Evolutionary conservation across 768 basidiomycete genomes (phyloP).

Genomic region (Serendipita indica): DNA sequence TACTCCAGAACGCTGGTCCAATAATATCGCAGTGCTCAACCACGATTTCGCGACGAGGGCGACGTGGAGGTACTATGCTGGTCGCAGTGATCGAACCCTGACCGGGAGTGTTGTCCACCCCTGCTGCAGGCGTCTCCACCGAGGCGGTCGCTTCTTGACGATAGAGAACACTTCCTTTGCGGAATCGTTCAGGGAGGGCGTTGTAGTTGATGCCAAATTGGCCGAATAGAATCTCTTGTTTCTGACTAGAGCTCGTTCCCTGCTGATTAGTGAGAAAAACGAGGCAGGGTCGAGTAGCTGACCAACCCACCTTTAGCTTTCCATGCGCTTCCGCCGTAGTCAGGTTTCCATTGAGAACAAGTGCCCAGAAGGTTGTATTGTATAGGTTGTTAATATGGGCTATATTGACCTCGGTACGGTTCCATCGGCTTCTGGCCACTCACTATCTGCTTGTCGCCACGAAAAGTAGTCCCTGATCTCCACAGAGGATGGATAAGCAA

Average conservation of each 20-base stretch:
- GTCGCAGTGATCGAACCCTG: slow-evolving; percentile 14
- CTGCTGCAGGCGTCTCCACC: background rate
- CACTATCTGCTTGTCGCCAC: slow-evolving; percentile 94
- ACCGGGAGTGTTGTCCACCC: background rate
- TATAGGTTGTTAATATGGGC: slow-evolving; percentile 98
- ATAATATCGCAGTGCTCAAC: slow-evolving; percentile 77
- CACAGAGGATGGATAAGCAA: slow-evolving; percentile 58
- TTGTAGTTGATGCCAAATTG: slow-evolving; percentile 85
- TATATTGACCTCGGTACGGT: slow-evolving; percentile 24
- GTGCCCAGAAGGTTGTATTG: slow-evolving; percentile 91
- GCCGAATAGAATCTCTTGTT: slow-evolving; percentile 80
- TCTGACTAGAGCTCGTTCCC: slow-evolving; percentile 81
- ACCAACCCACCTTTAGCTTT: slow-evolving; percentile 42
- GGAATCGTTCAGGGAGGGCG: slow-evolving; percentile 46
- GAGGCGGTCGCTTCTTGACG: slow-evolving; percentile 30
- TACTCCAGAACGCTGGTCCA: slow-evolving; percentile 62
- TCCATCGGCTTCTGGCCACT: slow-evolving; percentile 19
- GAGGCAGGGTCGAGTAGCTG: background rate
- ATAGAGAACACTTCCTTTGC: slow-evolving; percentile 76
- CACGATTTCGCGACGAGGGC: slow-evolving; percentile 30
- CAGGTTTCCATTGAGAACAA: slow-evolving; percentile 70
- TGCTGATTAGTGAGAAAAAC: slow-evolving; percentile 22
- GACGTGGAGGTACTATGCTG: slow-evolving; percentile 18
- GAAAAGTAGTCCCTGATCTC: slow-evolving; percentile 84
- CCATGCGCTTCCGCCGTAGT: slow-evolving; percentile 70